phyloP scores from a whole-genome alignment of 2,329 filamentous ascomycete species.

The Phialophora chinensis region DNA sequence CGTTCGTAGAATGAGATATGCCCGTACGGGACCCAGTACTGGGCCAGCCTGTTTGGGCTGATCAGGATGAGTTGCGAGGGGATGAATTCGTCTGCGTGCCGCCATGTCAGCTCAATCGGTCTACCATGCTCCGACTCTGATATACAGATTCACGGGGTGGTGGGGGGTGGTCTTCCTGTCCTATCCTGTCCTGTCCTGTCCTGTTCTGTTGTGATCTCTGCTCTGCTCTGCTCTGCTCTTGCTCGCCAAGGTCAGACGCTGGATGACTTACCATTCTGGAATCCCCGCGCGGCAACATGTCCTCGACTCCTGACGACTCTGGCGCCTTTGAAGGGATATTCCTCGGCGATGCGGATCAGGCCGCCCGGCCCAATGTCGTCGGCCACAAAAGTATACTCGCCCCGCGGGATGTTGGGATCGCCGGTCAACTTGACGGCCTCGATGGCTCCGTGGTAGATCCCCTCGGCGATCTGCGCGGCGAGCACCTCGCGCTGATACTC shows the following conservation, averaged over 20 bases:
- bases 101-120: not conserved
- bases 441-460: conserved; percentile 63
- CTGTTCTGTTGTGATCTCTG: no score
- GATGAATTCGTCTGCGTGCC: conserved; percentile 71
- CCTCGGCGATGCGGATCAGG: conserved; percentile 67
- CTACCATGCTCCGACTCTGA: no score
- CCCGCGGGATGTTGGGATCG: conserved; percentile 85
- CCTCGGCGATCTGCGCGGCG: conserved; percentile 19
- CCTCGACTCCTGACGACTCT: conserved; percentile 75
- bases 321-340: conserved; percentile 73
- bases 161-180: no score
- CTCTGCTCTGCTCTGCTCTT: no score
- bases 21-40: conserved; percentile 73
- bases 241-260: no score
- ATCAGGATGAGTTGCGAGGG: conserved; percentile 78
- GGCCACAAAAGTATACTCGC: conserved; percentile 80
- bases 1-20: conserved; percentile 54
- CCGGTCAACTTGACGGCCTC: conserved; percentile 91
- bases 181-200: no score
- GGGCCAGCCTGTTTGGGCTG: conserved; percentile 76
- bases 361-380: conserved; percentile 75
- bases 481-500: conserved; percentile 15
- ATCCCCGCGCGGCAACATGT: conserved; percentile 77
- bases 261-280: conserved; percentile 67
- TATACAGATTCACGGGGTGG: no score